phyloP scores from a whole-genome alignment of 208 protist genomes.

The Leishmania turanica region DNA sequence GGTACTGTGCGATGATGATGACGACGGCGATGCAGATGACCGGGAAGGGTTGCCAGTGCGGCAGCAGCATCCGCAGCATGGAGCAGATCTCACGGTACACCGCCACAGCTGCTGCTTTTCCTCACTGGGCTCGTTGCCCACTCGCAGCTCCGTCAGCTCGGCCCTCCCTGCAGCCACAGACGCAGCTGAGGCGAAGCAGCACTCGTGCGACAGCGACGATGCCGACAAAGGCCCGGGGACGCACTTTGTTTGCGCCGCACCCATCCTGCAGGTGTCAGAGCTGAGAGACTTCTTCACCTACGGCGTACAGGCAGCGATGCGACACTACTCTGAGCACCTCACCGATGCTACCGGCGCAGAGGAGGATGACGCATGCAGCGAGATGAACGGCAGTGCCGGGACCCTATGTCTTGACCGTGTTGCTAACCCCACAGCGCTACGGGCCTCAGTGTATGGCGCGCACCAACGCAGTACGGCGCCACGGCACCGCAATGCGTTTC shows the following conservation, averaged over 20 bases:
- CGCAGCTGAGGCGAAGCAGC: background rate
- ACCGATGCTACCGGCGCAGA: background rate
- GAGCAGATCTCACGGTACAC: background rate
- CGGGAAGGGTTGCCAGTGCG: background rate
- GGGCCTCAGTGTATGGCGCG: background rate
- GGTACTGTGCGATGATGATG: background rate
- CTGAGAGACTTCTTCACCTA: conserved; percentile 27
- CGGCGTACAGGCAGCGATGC: conserved; percentile 24
- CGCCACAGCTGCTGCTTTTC: background rate
- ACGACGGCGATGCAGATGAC: background rate
- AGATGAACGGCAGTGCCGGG: background rate
- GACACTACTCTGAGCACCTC: conserved; percentile 23
- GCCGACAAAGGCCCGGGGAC: no score
- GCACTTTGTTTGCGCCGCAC: background rate
- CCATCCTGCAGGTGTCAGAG: conserved; percentile 11
- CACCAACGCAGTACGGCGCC: background rate
- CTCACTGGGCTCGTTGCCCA: background rate
- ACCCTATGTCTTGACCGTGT: background rate
- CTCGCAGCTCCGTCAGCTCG: background rate
- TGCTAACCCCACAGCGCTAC: background rate
- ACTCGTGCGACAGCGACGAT: background rate
- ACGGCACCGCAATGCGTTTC: conserved; percentile 12
- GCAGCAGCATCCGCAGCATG: background rate
- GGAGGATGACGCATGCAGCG: background rate
- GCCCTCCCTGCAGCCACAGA: background rate